Base-by-base conservation (phyloP, 1,284 basidiomycete species). In the Trichosporon coremiiforme region DNA sequence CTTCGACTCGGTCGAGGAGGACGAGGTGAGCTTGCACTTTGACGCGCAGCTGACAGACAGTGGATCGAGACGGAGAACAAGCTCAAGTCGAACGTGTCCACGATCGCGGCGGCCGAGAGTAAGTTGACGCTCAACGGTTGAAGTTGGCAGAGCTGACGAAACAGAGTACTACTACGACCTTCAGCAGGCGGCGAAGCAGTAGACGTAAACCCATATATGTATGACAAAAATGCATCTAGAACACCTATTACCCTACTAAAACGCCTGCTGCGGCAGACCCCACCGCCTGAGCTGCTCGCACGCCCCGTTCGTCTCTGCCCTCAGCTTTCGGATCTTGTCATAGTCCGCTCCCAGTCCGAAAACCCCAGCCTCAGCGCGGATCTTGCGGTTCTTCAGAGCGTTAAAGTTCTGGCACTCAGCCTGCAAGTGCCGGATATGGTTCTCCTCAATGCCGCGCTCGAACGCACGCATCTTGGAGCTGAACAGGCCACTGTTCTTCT, bases 1-100 rank as follows among this genome's bases (percentile, higher is more conserved):
- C 2, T 95, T 91, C 75, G 97, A 99, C 83, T 96, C 93, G 77
- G 90, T 95, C 10, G 97, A 99, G 83, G 93, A 98, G 80, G 96
- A 98, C 57, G 97, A 99, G 82, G 68, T 68, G 64, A 66, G 66
- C n/a, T 25, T 2, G 12, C 12, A 47, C 29, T 33, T 25, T 12
- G 8, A 5, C 3, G 29, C 15, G 57, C 2, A 36, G 60, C 60
- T 63, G 60, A 63, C 33, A 12, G 35, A 15, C n/a, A 65, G 64
- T 68, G 64, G 36, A 17, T 63, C 57, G 65, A 66, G 64, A 66
- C 65, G 45, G 66, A 63, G 35, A 69, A 69, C 65, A 69, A 66
- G 65, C 64, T 66, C 65, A 63, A 63, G 33, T 66, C 57, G 31
- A 66, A 66, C 57, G 68, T 66, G 20, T 50, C 63, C 6, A 64